Base-by-base conservation (phyloP, 305 asterid genomes). In the Fraxinus nigra region DNA sequence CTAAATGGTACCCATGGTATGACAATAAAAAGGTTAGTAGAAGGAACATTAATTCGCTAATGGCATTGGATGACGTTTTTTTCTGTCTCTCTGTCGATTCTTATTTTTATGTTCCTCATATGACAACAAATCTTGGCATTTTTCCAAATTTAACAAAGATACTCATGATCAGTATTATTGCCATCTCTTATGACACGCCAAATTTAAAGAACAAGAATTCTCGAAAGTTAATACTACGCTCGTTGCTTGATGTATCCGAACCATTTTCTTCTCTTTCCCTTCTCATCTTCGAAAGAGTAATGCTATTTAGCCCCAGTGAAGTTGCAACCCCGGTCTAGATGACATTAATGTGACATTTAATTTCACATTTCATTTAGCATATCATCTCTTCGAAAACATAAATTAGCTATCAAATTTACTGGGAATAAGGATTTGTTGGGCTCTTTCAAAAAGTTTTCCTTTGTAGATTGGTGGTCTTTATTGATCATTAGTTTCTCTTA, bases 1-100 rank as follows among this genome's bases (percentile, higher is more conserved):
- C 86, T 11, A 90, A 93, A 77, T 94, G 99, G 99, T 90, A 89
- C 24, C 92, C 99, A 51, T 96, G 99, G 99, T 92, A 96, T 46
- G 98, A 96, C 78, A 90, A 92, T 24, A 80, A 85, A 81, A 91
- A 82, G 93, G 99, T 96, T 75, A 87, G 93, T 30, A 8, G 7
- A 7, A 8, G 14, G 30, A 72, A 48, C 4, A 37, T 70, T 30
- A 75, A 10, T 10, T 81, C 16, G 63, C 3, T 1, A 3, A 65
- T 7, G 0, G 75, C 40, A 30, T 69, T 69, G 35, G 22, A 28
- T 30, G 28, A 30, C 75, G 4, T 28, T 67, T 11, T 13, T 30
- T 30, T 10, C 20, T 7, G 10, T 67, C 22, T 67, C 9, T 67
- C 26, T 30, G 18, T 28, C 37, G 13, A 14, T 32, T 69, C 40